Percentiles rank a stretch among this genome's conserved stretches.
phyloP scores from a whole-genome alignment of 2,329 filamentous ascomycete genomes.

The Dactylellina leptospora region DNA sequence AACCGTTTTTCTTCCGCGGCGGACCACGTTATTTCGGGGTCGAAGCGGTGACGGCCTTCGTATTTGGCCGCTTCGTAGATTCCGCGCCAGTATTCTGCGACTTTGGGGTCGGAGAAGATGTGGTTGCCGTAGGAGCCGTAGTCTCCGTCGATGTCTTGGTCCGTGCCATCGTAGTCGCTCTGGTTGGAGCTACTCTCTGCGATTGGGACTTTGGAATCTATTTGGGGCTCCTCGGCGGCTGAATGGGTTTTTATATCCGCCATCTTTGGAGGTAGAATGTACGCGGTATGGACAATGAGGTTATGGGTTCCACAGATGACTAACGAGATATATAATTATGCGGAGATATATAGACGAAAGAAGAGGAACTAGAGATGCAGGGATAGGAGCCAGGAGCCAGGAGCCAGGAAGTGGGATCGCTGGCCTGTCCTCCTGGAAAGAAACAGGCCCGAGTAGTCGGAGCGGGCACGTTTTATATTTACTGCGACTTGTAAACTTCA shows the following conservation, averaged over 20 bases:
- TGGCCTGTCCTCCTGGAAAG: conserved; percentile 18
- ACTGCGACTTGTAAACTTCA: too few species aligned
- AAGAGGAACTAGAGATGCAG: conserved; percentile 36
- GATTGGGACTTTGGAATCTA: conserved; percentile 32
- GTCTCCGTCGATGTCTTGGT: conserved; percentile 52
- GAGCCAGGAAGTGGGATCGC: conserved; percentile 35
- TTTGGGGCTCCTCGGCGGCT: conserved; percentile 16
- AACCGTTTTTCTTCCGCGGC: conserved; percentile 64
- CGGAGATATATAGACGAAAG: conserved; percentile 31
- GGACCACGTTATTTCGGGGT: conserved; percentile 64
- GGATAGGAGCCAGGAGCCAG: too few species aligned
- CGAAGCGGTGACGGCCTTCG: conserved; percentile 62
- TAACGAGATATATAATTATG: conserved; percentile 4
- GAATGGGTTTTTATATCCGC: conserved; percentile 34
- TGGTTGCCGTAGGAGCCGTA: conserved; percentile 61
- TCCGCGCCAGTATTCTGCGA: conserved; percentile 66
- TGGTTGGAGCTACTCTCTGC: conserved; percentile 33
- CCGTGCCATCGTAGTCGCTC: conserved; percentile 33
- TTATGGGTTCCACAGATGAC: background rate
- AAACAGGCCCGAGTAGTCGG: conserved; percentile 15
- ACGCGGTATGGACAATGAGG: too few species aligned
- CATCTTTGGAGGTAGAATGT: conserved; percentile 18
- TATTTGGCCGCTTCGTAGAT: conserved; percentile 67
- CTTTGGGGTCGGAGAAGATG: conserved; percentile 65
- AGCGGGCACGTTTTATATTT: conserved; percentile 36